These are phyloP conservation scores for Yarrowia hollandica DNA, from an alignment of 805 yeast genomes.

Conservation along the genomic window DNA sequence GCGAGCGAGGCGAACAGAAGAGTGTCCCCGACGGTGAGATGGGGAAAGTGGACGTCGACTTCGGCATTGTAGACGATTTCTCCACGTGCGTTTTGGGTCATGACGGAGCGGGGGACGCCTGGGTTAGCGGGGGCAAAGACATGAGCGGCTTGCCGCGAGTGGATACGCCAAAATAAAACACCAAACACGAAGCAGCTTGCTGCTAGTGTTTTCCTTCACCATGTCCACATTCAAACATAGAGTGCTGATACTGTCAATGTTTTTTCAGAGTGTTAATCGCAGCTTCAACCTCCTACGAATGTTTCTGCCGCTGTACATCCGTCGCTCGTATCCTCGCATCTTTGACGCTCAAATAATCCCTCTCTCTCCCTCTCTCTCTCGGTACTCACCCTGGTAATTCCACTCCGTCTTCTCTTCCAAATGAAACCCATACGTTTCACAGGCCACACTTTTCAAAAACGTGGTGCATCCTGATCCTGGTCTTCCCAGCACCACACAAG, in stretches of 20 bases:
- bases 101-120: constrained; percentile 50
- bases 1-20: constrained; percentile 59
- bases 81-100: constrained; percentile 57
- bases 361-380: neutral
- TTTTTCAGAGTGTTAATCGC: too few relatives aligned
- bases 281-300: too few relatives aligned
- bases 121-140: neutral
- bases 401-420: constrained; percentile 51
- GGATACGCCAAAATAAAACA: neutral
- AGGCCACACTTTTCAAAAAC: constrained; percentile 47
- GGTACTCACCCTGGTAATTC: constrained; percentile 42
- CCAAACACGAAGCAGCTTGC: too few relatives aligned
- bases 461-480: constrained; percentile 80
- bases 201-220: too few relatives aligned
- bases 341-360: neutral
- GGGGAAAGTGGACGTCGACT: constrained; percentile 66
- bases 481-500: constrained; percentile 69
- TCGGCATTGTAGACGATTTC: constrained; percentile 75
- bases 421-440: constrained; percentile 58
- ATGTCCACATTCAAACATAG: too few relatives aligned
- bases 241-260: too few relatives aligned
- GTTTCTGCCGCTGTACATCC: too few relatives aligned
- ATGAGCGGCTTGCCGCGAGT: neutral
- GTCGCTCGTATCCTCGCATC: too few relatives aligned
- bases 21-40: constrained; percentile 65